Evolutionary conservation across 176 grass and related monocot genomes (phyloP).

Genomic region (Thinopyrum elongatum): DNA sequence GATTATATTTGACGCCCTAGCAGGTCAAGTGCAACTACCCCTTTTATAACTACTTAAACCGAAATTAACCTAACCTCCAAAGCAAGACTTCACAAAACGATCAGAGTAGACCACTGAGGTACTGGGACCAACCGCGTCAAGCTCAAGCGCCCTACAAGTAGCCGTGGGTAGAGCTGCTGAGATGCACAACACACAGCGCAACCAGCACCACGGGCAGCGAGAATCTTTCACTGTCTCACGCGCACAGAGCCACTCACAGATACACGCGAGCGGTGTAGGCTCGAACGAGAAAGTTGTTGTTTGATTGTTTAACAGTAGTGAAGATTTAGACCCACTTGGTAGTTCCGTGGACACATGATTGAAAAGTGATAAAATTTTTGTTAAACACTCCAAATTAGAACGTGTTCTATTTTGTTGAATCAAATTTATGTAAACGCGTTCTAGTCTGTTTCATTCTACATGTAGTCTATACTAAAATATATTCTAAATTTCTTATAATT

Average conservation of each 20-base stretch:
- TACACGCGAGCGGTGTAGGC: no score
- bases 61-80: not conserved
- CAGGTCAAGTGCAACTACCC: not conserved
- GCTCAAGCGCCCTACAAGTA: conserved; percentile 8
- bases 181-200: not conserved
- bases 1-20: not conserved
- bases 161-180: not conserved
- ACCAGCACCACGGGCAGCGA: not conserved
- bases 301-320: no score
- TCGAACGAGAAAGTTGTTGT: no score
- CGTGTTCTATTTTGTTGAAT: no score
- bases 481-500: no score
- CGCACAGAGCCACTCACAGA: not conserved
- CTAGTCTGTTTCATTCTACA: no score
- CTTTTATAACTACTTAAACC: not conserved
- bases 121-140: not conserved
- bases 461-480: no score
- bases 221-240: not conserved
- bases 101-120: not conserved
- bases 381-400: no score
- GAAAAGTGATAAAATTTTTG: no score
- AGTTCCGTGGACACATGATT: no score
- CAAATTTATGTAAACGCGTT: no score
- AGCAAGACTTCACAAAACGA: not conserved
- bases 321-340: no score